Evolutionary conservation across 495 filamentous ascomycete genomes (phyloP).

Genomic region (Articulospora tetracladia): DNA sequence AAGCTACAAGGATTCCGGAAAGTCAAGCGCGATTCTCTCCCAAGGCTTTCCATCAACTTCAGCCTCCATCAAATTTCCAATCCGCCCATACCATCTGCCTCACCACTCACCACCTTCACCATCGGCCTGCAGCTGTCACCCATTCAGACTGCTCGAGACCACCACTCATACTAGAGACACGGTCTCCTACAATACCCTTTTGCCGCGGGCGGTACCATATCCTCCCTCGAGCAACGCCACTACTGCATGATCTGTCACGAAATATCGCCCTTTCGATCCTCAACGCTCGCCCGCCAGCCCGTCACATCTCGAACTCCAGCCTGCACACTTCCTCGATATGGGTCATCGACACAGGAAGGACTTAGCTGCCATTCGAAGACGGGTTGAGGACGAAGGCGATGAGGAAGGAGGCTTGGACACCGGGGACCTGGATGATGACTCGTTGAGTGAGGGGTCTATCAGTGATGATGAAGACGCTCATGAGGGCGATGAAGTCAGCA

Average conservation of each 20-base stretch:
- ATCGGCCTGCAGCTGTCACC: conserved; percentile 28
- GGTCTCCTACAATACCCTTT: conserved; percentile 17
- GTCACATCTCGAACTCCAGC: conserved; percentile 24
- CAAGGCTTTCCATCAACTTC: conserved; percentile 19
- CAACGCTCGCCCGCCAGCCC: conserved; percentile 25
- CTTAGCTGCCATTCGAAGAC: conserved; percentile 70
- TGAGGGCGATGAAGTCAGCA: conserved; percentile 62
- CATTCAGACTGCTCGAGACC: conserved; percentile 17
- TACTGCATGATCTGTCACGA: conserved; percentile 28
- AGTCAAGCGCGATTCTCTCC: conserved; percentile 12
- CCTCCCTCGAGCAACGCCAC: conserved; percentile 20
- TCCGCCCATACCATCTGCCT: conserved; percentile 20
- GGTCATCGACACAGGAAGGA: conserved; percentile 62
- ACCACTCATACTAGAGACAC: conserved; percentile 4
- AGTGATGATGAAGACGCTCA: conserved; percentile 68
- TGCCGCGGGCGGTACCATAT: conserved; percentile 28
- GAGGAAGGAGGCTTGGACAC: conserved; percentile 64
- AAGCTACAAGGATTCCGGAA: conserved; percentile 10
- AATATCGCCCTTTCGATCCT: conserved; percentile 24
- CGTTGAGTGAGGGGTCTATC: conserved; percentile 73
- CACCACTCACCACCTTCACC: conserved; percentile 23
- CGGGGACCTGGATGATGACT: conserved; percentile 74
- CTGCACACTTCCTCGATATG: conserved; percentile 43
- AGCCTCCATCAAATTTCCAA: conserved; percentile 25
- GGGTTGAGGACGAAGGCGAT: conserved; percentile 76